Evolutionary conservation across 2,329 filamentous ascomycete genomes (phyloP).

Genomic region (Fusarium tanahbumbuense): DNA sequence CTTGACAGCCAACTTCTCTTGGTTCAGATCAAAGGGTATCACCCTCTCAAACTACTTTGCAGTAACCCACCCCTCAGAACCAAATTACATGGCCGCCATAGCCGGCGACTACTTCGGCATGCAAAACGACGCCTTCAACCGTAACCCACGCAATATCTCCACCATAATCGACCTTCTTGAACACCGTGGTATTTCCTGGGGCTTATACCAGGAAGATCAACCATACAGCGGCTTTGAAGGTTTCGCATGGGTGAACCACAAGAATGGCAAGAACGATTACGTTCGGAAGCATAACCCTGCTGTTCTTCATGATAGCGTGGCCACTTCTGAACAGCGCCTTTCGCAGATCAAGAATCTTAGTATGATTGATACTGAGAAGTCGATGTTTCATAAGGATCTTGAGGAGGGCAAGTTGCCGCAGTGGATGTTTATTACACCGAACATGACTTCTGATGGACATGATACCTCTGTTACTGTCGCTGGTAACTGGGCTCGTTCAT

Average conservation of each 20-base stretch:
- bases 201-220: conserved; percentile 80
- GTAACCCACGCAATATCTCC: conserved; percentile 69
- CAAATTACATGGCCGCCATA: conserved; percentile 74
- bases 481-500: conserved; percentile 73
- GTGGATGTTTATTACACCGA: conserved; percentile 77
- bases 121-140: conserved; percentile 67
- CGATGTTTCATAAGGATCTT: conserved; percentile 75
- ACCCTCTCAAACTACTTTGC: conserved; percentile 56
- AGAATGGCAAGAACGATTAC: conserved; percentile 77
- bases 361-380: conserved; percentile 55
- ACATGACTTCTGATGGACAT: conserved; percentile 82
- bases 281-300: conserved; percentile 83
- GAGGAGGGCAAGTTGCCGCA: conserved; percentile 73
- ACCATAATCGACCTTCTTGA: conserved; percentile 77
- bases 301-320: conserved; percentile 74
- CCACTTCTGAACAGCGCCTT: conserved; percentile 68
- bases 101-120: conserved; percentile 74
- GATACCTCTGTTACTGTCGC: conserved; percentile 77
- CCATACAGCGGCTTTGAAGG: conserved; percentile 81
- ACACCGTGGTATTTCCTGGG: conserved; percentile 73
- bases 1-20: conserved; percentile 41
- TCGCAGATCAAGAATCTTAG: conserved; percentile 78
- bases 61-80: conserved; percentile 73
- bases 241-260: conserved; percentile 69
- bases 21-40: conserved; percentile 48